Evolutionary conservation across 306 rosid genomes (phyloP).

Genomic region (Benincasa hispida): DNA sequence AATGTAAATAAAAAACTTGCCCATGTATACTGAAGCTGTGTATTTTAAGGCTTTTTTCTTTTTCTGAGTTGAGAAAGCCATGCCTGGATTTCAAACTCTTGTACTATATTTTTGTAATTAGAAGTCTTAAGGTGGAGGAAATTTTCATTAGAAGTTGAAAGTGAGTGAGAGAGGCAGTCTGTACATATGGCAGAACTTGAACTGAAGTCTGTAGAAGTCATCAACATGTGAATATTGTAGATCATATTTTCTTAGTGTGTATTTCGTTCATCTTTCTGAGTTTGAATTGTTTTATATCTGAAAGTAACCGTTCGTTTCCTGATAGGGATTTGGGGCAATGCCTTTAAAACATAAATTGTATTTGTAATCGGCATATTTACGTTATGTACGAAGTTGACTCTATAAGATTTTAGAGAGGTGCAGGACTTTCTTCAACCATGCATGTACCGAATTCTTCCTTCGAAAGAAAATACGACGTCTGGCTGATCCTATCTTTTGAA

Average conservation of each 20-base stretch:
- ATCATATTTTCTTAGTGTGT: not conserved
- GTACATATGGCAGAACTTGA: constrained; percentile 7
- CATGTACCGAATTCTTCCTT: no score
- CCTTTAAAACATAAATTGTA: no score
- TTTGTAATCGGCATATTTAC: no score
- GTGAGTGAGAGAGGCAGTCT: not conserved
- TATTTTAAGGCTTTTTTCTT: not conserved
- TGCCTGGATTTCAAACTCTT: not conserved
- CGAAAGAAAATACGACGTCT: no score
- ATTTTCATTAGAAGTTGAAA: not conserved
- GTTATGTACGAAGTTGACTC: no score
- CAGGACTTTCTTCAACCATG: no score
- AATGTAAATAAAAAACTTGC: not conserved
- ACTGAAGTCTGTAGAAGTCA: not conserved
- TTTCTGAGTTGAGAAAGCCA: not conserved
- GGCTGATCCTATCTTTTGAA: no score
- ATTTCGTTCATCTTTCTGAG: not conserved
- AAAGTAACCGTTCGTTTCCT: no score
- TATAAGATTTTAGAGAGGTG: no score
- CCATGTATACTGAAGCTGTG: constrained; percentile 2
- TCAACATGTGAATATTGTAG: not conserved
- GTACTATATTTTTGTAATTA: constrained; percentile 4
- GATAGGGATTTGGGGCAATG: no score
- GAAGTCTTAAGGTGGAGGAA: not conserved
- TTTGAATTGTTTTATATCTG: not conserved